phyloP scores from a whole-genome alignment of 768 basidiomycete species.

The Thelephora aurantiotincta region DNA sequence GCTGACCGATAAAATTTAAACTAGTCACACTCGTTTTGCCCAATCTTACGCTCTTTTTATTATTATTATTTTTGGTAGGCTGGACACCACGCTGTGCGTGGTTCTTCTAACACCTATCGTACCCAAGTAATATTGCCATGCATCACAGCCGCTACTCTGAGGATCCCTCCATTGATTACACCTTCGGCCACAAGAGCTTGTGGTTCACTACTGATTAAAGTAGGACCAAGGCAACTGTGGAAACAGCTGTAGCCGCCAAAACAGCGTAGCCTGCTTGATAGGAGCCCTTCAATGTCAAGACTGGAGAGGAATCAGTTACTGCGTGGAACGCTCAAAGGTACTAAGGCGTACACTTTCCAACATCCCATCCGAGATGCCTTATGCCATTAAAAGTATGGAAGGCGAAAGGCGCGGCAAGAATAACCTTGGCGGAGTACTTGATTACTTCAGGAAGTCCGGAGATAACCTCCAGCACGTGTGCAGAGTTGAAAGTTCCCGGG shows the following conservation, averaged over 20 bases:
- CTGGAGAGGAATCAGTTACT: constrained; percentile 23
- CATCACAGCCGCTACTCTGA: no score
- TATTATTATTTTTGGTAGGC: no score
- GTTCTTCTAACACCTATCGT: no score
- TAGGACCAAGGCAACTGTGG: constrained; percentile 58
- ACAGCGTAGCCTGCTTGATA: constrained; percentile 79
- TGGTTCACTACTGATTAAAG: no score
- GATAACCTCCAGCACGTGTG: constrained; percentile 60
- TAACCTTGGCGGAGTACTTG: constrained; percentile 62
- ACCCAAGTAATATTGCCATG: no score
- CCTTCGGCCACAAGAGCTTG: no score
- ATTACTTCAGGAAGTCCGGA: constrained; percentile 58
- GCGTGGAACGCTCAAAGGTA: not conserved
- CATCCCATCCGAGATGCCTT: constrained; percentile 85
- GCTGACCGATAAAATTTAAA: no score
- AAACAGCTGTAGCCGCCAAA: constrained; percentile 60
- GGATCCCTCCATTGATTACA: no score
- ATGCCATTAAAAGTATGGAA: constrained; percentile 88
- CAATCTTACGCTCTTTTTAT: no score
- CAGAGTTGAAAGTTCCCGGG: constrained; percentile 69
- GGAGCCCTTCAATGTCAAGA: constrained; percentile 65
- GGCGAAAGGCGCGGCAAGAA: constrained; percentile 78
- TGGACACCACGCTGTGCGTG: no score
- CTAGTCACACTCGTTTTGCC: no score
- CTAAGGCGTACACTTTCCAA: constrained; percentile 61